A percentile compares a stretch with the other conserved stretches of the same genome.
These are phyloP conservation scores for Sugiyamaella xylanicola DNA, from an alignment of 1,139 yeast genomes.

Conservation along the genomic window DNA sequence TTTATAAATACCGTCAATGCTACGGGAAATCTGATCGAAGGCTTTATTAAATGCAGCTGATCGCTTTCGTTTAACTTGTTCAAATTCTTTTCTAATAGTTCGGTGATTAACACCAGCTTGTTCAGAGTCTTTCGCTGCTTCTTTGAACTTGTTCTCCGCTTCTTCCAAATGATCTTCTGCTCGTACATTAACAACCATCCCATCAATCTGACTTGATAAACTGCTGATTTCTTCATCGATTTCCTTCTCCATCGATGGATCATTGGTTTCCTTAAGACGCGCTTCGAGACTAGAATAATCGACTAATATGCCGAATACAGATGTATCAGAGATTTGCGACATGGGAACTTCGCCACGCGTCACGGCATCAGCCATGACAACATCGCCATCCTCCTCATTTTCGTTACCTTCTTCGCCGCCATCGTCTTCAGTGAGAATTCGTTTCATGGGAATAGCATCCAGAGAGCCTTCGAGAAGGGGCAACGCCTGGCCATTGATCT, in stretches of 20 bases:
- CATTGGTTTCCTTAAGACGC: conserved; percentile 45
- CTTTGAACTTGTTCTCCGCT: conserved; percentile 61
- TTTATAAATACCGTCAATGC: conserved; percentile 80
- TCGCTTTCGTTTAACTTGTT: conserved; percentile 61
- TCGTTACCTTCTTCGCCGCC: conserved; percentile 28
- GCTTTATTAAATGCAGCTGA: conserved; percentile 67
- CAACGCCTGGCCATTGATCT: conserved; percentile 66
- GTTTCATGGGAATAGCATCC: conserved; percentile 52
- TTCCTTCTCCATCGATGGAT: conserved; percentile 42
- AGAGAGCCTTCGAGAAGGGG: conserved; percentile 65
- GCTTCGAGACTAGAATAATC: conserved; percentile 58
- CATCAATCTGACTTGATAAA: conserved; percentile 59
- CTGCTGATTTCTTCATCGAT: conserved; percentile 53
- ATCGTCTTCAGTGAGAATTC: conserved; percentile 24
- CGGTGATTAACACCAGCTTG: conserved; percentile 61
- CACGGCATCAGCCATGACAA: conserved; percentile 37
- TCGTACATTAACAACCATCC: conserved; percentile 74
- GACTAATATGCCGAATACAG: conserved; percentile 50
- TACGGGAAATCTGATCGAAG: conserved; percentile 69
- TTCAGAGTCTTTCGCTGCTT: conserved; percentile 66
- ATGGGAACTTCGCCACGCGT: conserved; percentile 39
- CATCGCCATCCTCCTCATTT: conserved; percentile 25
- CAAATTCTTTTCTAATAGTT: conserved; percentile 58
- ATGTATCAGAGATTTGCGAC: conserved; percentile 13
- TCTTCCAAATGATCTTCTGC: conserved; percentile 77